Conservation (phyloP, 768 basidiomycete genomes). For the Lentinus tigrinus region DNA sequence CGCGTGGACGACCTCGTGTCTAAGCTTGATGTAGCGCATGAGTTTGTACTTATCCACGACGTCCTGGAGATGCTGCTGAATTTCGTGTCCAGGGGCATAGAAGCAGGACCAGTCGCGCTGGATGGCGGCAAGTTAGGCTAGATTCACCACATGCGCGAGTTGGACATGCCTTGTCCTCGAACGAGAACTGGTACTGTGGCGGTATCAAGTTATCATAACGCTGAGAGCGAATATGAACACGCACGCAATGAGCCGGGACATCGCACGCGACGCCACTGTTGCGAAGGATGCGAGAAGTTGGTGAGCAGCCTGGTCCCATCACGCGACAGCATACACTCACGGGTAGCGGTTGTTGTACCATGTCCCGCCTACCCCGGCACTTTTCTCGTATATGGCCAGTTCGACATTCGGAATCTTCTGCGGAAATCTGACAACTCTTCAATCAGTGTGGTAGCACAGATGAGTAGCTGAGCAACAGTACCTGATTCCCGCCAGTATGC, state of each 20-base stretch:
- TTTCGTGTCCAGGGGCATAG: constrained; percentile 60
- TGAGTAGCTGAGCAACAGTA: constrained; percentile 20
- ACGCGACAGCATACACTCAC: neutral
- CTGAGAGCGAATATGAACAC: constrained; percentile 15
- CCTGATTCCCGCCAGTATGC: constrained; percentile 59
- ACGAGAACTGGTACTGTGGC: constrained; percentile 55
- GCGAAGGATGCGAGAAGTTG: neutral
- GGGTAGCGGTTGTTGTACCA: constrained; percentile 58
- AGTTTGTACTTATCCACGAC: constrained; percentile 60
- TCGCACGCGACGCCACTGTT: constrained; percentile 58
- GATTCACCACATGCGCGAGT: neutral
- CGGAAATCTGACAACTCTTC: neutral
- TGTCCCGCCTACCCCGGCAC: constrained; percentile 47
- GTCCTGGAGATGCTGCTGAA: constrained; percentile 50
- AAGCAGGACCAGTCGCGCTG: constrained; percentile 61
- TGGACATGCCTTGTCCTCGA: constrained; percentile 45
- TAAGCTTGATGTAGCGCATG: constrained; percentile 50
- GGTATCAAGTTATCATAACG: neutral
- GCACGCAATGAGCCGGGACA: constrained; percentile 54
- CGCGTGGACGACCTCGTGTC: constrained; percentile 52
- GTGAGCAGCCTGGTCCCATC: too few species aligned
- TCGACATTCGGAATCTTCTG: constrained; percentile 44
- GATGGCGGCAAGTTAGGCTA: neutral
- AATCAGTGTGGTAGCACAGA: neutral
- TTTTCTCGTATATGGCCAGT: constrained; percentile 46